phyloP scores from a whole-genome alignment of 768 basidiomycete species.

The Suillus subalutaceus region DNA sequence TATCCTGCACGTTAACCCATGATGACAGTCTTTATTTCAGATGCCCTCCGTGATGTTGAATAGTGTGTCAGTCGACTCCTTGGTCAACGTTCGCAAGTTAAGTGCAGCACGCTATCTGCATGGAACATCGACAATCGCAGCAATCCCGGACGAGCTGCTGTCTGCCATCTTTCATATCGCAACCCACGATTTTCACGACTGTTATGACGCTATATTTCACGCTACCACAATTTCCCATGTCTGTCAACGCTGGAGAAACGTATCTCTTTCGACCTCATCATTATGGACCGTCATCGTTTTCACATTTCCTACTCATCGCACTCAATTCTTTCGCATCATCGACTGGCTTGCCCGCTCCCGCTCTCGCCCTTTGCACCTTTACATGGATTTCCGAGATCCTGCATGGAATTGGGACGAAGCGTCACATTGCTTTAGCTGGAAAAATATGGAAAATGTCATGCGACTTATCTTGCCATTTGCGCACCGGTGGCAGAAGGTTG shows the following conservation, averaged over 20 bases:
- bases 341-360: constrained; percentile 50
- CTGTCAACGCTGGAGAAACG: constrained; percentile 52
- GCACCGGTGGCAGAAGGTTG: constrained; percentile 48
- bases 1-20: background rate
- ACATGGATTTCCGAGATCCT: constrained; percentile 62
- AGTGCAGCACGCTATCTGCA: constrained; percentile 1
- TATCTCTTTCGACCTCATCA: constrained; percentile 44
- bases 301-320: constrained; percentile 43
- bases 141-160: constrained; percentile 40
- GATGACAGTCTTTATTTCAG: background rate
- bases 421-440: constrained; percentile 46
- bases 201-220: constrained; percentile 27
- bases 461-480: constrained; percentile 47
- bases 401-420: constrained; percentile 54
- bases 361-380: constrained; percentile 48
- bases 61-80: background rate
- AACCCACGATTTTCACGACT: constrained; percentile 29
- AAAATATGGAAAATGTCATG: constrained; percentile 49
- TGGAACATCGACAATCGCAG: constrained; percentile 1
- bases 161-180: constrained; percentile 38
- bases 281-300: constrained; percentile 58
- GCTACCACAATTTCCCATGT: constrained; percentile 48
- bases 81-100: constrained; percentile 5
- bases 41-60: background rate
- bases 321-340: constrained; percentile 39